A percentile compares a stretch with the other conserved stretches of the same genome.
phyloP scores from a whole-genome alignment of 352 stramenopile genomes.

The Phytophthora pluvialis region DNA sequence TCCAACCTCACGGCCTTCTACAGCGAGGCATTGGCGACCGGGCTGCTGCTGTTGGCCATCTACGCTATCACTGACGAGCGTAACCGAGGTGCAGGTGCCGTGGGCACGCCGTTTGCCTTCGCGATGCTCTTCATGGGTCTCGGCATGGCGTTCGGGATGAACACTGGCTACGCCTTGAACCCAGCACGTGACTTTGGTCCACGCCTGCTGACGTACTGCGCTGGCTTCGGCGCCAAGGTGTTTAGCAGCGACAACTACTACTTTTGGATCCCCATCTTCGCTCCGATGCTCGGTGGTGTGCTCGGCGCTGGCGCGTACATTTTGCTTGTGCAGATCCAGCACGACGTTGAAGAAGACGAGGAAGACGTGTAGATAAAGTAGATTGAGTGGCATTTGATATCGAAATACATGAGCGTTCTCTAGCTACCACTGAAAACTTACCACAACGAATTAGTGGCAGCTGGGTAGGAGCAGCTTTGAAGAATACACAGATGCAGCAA shows the following conservation, averaged over 20 bases:
- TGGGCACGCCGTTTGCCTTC: constrained; percentile 47
- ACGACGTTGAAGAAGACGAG: constrained; percentile 38
- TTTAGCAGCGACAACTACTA: constrained; percentile 58
- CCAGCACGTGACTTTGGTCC: constrained; percentile 53
- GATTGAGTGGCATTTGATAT: background rate
- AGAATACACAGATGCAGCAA: too few relatives aligned
- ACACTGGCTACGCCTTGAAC: constrained; percentile 52
- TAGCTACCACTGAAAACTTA: too few relatives aligned
- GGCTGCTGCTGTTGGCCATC: constrained; percentile 52
- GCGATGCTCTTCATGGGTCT: constrained; percentile 62
- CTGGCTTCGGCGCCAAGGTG: constrained; percentile 60
- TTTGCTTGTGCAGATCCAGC: constrained; percentile 59
- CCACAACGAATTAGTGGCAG: too few relatives aligned
- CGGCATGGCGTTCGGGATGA: constrained; percentile 63
- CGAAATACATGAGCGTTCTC: background rate
- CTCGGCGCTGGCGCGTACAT: constrained; percentile 54
- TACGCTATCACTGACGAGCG: constrained; percentile 59
- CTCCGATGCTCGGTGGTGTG: constrained; percentile 49
- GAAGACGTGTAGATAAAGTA: constrained; percentile 9
- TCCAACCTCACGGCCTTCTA: constrained; percentile 56
- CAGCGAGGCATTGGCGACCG: constrained; percentile 60
- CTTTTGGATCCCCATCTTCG: constrained; percentile 69
- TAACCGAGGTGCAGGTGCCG: constrained; percentile 48
- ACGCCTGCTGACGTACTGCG: constrained; percentile 49
- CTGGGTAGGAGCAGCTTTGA: too few relatives aligned